A percentile compares a stretch with the other conserved stretches of the same genome.
phyloP scores from a whole-genome alignment of 1,284 basidiomycete genomes.

The Boletus sp. region DNA sequence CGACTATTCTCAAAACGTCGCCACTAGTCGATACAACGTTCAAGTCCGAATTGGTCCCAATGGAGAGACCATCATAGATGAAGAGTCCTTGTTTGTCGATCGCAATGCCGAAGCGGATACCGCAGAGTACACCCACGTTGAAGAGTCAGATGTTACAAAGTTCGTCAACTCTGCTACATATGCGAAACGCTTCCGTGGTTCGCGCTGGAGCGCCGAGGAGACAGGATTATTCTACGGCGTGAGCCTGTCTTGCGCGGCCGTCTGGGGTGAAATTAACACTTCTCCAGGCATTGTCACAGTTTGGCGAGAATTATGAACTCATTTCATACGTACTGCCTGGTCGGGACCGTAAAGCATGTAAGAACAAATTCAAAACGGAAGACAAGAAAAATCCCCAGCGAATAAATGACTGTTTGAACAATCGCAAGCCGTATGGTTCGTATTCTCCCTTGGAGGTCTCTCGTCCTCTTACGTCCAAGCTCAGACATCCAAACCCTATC shows the following conservation, averaged over 20 bases:
- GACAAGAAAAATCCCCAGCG: conserved; percentile 76
- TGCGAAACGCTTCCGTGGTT: conserved; percentile 73
- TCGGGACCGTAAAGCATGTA: conserved; percentile 86
- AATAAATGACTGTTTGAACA: conserved; percentile 68
- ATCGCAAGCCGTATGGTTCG: conserved; percentile 71
- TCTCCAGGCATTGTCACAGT: conserved; percentile 77
- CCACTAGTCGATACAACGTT: conserved; percentile 74
- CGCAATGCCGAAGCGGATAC: conserved; percentile 65
- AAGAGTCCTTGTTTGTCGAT: conserved; percentile 78
- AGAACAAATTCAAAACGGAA: conserved; percentile 89
- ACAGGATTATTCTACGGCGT: conserved; percentile 87
- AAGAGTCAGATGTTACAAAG: conserved; percentile 81
- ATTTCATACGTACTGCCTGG: conserved; percentile 85
- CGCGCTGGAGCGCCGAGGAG: conserved; percentile 84
- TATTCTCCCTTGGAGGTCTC: conserved; percentile 14
- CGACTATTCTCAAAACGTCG: conserved; percentile 65
- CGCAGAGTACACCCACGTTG: conserved; percentile 74
- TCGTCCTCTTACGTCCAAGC: background rate
- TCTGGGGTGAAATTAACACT: conserved; percentile 9
- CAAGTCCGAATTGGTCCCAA: conserved; percentile 82
- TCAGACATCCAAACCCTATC: conserved; percentile 70
- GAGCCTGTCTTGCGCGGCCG: conserved; percentile 33
- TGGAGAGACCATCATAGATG: conserved; percentile 81
- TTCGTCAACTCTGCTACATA: conserved; percentile 88
- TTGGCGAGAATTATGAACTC: conserved; percentile 91